Evolutionary conservation across 805 yeast species (phyloP).

Genomic region (Teunomyces tritomae): DNA sequence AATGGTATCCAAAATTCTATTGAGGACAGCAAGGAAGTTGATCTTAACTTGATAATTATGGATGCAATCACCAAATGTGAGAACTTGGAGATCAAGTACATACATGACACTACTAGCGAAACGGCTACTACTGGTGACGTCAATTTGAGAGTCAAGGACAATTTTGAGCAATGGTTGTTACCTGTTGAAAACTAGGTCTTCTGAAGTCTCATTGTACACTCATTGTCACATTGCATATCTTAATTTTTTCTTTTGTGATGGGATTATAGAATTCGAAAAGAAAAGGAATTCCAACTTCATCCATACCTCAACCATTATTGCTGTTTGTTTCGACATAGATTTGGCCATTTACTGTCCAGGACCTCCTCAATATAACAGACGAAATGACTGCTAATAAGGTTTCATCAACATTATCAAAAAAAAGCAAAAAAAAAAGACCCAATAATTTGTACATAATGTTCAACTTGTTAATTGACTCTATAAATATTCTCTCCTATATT

Average conservation of each 20-base stretch:
- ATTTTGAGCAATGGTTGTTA: conserved; percentile 69
- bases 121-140: conserved; percentile 43
- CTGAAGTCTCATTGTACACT: background rate
- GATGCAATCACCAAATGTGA: conserved; percentile 55
- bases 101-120: conserved; percentile 28
- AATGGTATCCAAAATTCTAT: conserved; percentile 37
- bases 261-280: conserved; percentile 2
- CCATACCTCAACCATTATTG: background rate
- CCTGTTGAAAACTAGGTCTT: conserved; percentile 25
- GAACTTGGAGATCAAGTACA: conserved; percentile 47
- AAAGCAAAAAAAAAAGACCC: background rate
- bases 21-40: conserved; percentile 23
- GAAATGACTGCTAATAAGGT: background rate
- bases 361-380: background rate
- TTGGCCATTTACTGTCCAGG: background rate
- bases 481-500: background rate
- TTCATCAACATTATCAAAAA: background rate
- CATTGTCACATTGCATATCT: conserved; percentile 3
- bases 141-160: conserved; percentile 58
- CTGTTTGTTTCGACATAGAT: background rate
- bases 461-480: conserved; percentile 1
- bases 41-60: conserved; percentile 35
- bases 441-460: conserved; percentile 2
- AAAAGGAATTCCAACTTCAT: background rate
- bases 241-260: background rate